Conservation (phyloP, 495 filamentous ascomycete genomes). For the Ascodesmis nigricans region DNA sequence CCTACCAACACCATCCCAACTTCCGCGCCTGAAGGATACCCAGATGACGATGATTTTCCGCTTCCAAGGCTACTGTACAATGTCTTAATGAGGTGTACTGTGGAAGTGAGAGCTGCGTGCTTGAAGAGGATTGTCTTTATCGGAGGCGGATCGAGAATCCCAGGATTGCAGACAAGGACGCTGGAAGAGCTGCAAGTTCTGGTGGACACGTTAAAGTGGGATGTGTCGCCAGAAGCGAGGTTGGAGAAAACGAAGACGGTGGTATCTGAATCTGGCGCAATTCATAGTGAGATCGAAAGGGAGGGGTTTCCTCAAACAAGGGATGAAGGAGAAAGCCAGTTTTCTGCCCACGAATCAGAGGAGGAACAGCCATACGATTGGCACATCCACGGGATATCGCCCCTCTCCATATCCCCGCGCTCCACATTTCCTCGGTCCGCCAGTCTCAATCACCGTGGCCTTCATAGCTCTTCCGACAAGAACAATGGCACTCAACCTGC, state of each 20-base stretch:
- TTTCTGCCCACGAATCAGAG: too few species aligned
- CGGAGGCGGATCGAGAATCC: constrained; percentile 58
- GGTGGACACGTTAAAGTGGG: constrained; percentile 51
- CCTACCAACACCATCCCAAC: constrained; percentile 20
- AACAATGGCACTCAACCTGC: too few species aligned
- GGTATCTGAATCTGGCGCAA: constrained; percentile 28
- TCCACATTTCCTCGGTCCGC: too few species aligned
- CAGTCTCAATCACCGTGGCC: too few species aligned
- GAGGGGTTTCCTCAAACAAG: constrained; percentile 1
- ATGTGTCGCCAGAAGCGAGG: constrained; percentile 23
- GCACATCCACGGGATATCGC: constrained; percentile 16
- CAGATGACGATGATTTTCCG: constrained; percentile 72
- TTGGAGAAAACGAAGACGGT: constrained; percentile 39
- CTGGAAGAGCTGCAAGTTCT: constrained; percentile 48
- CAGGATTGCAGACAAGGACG: constrained; percentile 60
- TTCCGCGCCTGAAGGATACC: constrained; percentile 23
- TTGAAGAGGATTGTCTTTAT: constrained; percentile 81
- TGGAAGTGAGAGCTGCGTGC: constrained; percentile 62
- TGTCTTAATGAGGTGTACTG: constrained; percentile 47
- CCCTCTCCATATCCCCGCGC: too few species aligned
- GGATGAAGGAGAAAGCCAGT: constrained; percentile 1
- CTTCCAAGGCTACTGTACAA: constrained; percentile 53
- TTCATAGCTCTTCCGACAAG: too few species aligned
- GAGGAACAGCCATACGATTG: constrained; percentile 4
- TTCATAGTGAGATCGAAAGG: constrained; percentile 19